Evolutionary conservation across 768 basidiomycete genomes (phyloP), one percentile per base, ranked within the genome.

Genomic region (Cystobasidium onofrii): DNA sequence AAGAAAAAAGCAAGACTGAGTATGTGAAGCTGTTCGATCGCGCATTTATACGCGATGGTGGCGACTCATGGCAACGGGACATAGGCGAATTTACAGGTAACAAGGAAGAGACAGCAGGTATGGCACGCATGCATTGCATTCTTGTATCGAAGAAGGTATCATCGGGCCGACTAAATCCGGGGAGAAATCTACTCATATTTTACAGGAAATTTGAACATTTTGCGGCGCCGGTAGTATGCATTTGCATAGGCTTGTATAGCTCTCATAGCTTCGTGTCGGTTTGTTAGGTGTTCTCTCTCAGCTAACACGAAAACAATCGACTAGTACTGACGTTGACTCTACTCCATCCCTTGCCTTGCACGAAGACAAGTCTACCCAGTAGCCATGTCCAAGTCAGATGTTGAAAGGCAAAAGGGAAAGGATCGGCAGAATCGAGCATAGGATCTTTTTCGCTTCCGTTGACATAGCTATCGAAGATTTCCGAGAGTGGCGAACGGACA

Each of bases 381-480:
- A 80, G 41, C 33, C 52, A 69, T 1, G 79, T 77, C 80, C 80
- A 80, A 46, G 73, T 80, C 0, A 80, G 64, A 71, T 81, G 80
- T 77, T 80, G 80, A 7, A 80, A 74, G 0, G 79, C 78, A 46
- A 81, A 82, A 18, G 81, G 81, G 34, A 79, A 23, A 65, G 80
- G 80, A 71, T 82, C 81, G 61, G 80, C 80, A 6, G 75, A 74
- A 25, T 80, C 73, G 17, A 81, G 72, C 12, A 79, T 80, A n/a
- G 81, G 79, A 72, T 82, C 81, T 31, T 77, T 75, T 52, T 78
- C 75, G 29, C 72, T 33, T n/a, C 60, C 43, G 44, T 74, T 62
- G 0, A 75, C 74, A 25, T 67, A 75, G 44, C 81, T 78, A 46
- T 55, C 71, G 1, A 79, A 77, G 61, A 74, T 50, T 3, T 77